Evolutionary conservation across 495 filamentous ascomycete genomes (phyloP).

Genomic region (Bryoglossum gracile): DNA sequence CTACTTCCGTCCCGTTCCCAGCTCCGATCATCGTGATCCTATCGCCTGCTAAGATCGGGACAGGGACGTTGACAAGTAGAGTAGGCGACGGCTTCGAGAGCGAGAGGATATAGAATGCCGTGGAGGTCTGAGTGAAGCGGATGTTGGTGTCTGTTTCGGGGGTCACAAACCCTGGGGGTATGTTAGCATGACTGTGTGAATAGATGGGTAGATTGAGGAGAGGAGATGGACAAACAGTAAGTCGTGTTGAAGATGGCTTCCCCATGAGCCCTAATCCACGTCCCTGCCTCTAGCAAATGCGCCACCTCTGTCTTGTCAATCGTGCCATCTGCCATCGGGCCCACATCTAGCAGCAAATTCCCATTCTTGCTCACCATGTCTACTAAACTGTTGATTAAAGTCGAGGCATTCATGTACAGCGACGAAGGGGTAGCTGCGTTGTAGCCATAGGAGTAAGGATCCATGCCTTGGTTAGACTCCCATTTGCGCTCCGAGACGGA

Average conservation of each 20-base stretch:
- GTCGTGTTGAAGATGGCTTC: conserved; percentile 51
- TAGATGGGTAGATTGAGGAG: neutral
- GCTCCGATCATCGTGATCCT: conserved; percentile 39
- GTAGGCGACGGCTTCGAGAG: conserved; percentile 35
- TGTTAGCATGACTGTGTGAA: too few species aligned
- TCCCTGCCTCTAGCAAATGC: conserved; percentile 39
- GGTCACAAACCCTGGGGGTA: conserved; percentile 29
- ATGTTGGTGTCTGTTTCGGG: conserved; percentile 38
- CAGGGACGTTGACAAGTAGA: conserved; percentile 33
- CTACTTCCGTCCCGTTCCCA: conserved; percentile 30
- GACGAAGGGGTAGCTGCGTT: conserved; percentile 41
- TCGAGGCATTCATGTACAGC: conserved; percentile 44
- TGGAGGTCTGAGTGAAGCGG: conserved; percentile 43
- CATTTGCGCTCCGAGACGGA: conserved; percentile 45
- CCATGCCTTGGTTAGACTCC: conserved; percentile 49
- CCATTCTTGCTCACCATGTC: conserved; percentile 51
- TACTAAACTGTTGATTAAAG: conserved; percentile 37
- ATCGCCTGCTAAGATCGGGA: conserved; percentile 40
- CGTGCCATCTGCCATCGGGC: conserved; percentile 44
- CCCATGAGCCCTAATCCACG: conserved; percentile 43
- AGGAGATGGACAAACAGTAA: conserved; percentile 37
- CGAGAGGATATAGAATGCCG: conserved; percentile 46
- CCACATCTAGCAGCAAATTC: conserved; percentile 49
- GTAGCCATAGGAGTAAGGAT: conserved; percentile 49
- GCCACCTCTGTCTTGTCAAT: conserved; percentile 41